phyloP scores from a whole-genome alignment of 2,329 filamentous ascomycete genomes.

The Leptographium lundbergii region DNA sequence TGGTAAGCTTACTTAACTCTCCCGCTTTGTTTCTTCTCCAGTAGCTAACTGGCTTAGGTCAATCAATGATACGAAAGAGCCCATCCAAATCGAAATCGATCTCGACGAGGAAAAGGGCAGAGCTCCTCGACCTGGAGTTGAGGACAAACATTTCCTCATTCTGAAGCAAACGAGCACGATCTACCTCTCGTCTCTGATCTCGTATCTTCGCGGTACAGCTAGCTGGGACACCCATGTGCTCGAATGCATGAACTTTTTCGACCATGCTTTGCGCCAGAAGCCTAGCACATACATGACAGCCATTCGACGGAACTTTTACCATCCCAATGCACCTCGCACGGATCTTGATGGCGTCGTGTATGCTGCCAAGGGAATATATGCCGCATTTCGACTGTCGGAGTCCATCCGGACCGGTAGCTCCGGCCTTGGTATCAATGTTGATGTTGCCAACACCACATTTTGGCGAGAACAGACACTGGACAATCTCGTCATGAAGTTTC shows the following conservation, averaged over 20 bases:
- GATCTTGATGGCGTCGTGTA: conserved; percentile 46
- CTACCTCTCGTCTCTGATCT: conserved; percentile 50
- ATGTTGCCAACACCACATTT: conserved; percentile 86
- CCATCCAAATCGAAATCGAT: conserved; percentile 49
- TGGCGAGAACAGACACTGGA: conserved; percentile 43
- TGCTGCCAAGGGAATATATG: conserved; percentile 81
- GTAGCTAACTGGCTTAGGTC: conserved; percentile 17
- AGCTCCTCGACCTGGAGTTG: conserved; percentile 18
- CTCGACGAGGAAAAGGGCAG: conserved; percentile 51
- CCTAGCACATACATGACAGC: conserved; percentile 54
- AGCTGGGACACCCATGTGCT: conserved; percentile 55
- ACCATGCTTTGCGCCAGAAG: conserved; percentile 75
- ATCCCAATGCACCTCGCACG: conserved; percentile 31
- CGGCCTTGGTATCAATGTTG: conserved; percentile 70
- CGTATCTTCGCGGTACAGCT: conserved; percentile 50
- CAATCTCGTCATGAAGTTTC: conserved; percentile 20
- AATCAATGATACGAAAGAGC: conserved; percentile 26
- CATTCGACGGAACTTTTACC: conserved; percentile 78
- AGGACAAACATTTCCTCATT: conserved; percentile 45
- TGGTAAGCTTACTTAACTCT: conserved; percentile 45
- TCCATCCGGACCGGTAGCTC: conserved; percentile 32
- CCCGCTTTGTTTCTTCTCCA: background rate
- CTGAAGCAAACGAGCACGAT: conserved; percentile 56
- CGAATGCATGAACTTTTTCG: conserved; percentile 75
- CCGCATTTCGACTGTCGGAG: conserved; percentile 66